Conservation (phyloP, 306 rosid species). For the Rosa chinensis region DNA sequence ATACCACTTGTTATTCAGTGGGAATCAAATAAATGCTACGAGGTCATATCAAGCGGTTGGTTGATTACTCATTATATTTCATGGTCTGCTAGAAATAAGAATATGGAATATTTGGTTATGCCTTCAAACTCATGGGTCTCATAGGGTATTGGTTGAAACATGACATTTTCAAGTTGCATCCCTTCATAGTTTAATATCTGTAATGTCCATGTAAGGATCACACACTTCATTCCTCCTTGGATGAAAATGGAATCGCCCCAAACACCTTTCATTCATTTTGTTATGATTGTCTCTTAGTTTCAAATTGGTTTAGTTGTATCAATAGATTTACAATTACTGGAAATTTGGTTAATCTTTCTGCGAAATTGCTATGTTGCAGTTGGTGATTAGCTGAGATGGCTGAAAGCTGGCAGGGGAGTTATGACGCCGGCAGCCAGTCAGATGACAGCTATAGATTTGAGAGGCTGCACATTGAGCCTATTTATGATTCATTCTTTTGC, state of each 20-base stretch:
- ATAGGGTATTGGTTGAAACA: background rate
- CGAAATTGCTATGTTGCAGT: conserved; percentile 30
- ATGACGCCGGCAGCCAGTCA: conserved; percentile 79
- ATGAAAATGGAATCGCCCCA: background rate
- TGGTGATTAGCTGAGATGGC: conserved; percentile 60
- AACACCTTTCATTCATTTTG: background rate
- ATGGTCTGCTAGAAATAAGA: background rate
- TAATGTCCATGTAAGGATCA: background rate
- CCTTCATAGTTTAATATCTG: background rate
- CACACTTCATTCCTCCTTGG: background rate
- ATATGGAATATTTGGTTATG: background rate
- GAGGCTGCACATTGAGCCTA: conserved; percentile 80
- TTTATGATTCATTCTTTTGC: conserved; percentile 87
- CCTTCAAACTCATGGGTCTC: background rate
- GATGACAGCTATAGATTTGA: conserved; percentile 77
- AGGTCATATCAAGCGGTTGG: background rate
- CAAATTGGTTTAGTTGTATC: background rate
- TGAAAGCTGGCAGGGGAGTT: conserved; percentile 81
- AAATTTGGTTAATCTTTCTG: background rate
- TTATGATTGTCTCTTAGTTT: background rate
- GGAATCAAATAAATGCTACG: background rate
- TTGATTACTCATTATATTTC: background rate
- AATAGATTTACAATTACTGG: background rate
- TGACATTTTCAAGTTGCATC: background rate
- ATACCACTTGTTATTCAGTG: background rate